Base-by-base conservation (phyloP, 257 asterid species). In the Hygrophila difformis region DNA sequence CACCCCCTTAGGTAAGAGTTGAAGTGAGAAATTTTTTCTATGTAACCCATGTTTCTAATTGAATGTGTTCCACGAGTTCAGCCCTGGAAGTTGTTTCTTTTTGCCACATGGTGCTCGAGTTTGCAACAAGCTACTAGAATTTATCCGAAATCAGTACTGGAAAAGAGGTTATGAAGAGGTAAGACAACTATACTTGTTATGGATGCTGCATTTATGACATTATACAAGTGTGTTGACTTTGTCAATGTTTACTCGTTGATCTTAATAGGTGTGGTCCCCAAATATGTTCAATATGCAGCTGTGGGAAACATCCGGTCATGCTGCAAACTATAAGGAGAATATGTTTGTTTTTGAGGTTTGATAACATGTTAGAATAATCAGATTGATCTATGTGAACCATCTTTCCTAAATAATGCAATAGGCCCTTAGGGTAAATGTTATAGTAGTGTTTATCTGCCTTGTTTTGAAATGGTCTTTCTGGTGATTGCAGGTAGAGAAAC, bases 271-370 rank as follows among this genome's bases (percentile, higher is more conserved):
- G 21, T 66, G 82, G 85, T 64, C 78, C 39, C 99, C 99, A 44
- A 91, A 86, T 73, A 81, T 91, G 88, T 91, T 75, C 65, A 83
- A 91, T 56, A 91, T 91, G 99, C 79, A 91, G 63, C 75, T 91
- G 38, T 91, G 99, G 99, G 99, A 91, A 71, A 81, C 93, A 40
- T 91, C 97, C 56, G 99, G 99, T 38, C 99, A 91, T 74, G 99
- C 99, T 68, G 99, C 95, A 44, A 82, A 91, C 62, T 91, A 91
- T 72, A 86, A 71, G 81, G 99, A 91, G 74, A 91, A 91, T 64
- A 91, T 91, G 97, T 91, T 91, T 67, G 69, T 91, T 49, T 91
- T 91, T 65, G 82, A 82, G 89, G 99, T 91, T 39, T 34, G 76
- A 26, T 26, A 26, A 26, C 8, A 3, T 26, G 4, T 26, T 26